Percentiles rank a stretch among this genome's conserved stretches.
These are phyloP conservation scores for Cladorrhinum sp. DNA, from an alignment of 2,329 filamentous ascomycete species.

Conservation along the genomic window DNA sequence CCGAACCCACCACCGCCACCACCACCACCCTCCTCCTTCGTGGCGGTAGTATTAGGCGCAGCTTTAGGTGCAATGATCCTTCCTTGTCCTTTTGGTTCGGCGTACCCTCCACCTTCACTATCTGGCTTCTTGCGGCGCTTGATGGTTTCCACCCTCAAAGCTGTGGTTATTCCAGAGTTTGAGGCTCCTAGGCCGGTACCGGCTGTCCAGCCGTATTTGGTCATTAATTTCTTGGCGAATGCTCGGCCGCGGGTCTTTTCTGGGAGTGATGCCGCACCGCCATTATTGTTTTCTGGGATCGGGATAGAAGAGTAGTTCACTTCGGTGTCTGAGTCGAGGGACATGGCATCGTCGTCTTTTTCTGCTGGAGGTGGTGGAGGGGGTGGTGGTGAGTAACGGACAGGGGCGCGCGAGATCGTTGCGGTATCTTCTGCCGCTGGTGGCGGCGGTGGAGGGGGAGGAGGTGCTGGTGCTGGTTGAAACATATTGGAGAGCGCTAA, in stretches of 20 bases:
- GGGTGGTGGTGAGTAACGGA: constrained; percentile 35
- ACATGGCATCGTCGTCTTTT: constrained; percentile 37
- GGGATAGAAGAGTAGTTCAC: constrained; percentile 34
- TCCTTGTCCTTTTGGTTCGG: constrained; percentile 64
- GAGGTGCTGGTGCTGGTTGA: constrained; percentile 34
- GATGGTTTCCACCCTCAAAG: constrained; percentile 78
- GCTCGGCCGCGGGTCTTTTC: constrained; percentile 42
- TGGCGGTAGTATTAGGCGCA: constrained; percentile 57
- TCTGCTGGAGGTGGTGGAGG: constrained; percentile 38
- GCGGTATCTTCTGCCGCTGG: constrained; percentile 31
- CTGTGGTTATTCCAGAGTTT: constrained; percentile 78
- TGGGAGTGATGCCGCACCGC: constrained; percentile 31
- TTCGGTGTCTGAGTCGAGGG: constrained; percentile 38
- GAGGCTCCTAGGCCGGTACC: constrained; percentile 83
- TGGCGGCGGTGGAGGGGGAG: constrained; percentile 34
- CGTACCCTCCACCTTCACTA: constrained; percentile 75
- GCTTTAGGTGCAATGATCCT: constrained; percentile 74
- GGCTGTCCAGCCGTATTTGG: constrained; percentile 90
- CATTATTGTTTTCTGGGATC: constrained; percentile 39
- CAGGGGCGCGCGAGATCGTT: constrained; percentile 32
- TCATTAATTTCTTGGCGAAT: constrained; percentile 85
- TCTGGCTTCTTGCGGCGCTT: constrained; percentile 79
- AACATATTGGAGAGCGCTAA: constrained; percentile 52
- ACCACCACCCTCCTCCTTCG: constrained; percentile 32
- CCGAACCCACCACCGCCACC: constrained; percentile 50